Conservation (phyloP, 2,329 filamentous ascomycete species). For the Fusarium longipes region DNA sequence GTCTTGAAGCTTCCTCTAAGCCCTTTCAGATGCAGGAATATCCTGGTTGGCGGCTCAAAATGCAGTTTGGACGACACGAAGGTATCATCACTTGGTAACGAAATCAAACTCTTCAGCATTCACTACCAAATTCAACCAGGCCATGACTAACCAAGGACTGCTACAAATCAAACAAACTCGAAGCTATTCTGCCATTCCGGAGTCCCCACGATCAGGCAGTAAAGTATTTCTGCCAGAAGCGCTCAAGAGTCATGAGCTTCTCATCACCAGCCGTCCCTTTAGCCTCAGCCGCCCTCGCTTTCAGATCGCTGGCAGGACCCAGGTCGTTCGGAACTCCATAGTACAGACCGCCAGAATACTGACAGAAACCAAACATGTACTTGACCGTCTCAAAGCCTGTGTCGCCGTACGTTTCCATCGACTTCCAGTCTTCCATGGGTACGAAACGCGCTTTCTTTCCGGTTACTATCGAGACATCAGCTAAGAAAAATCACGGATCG, state of each 20-base stretch:
- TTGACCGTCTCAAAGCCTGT: conserved; percentile 52
- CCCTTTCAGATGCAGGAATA: background rate
- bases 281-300: conserved; percentile 45
- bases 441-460: conserved; percentile 49
- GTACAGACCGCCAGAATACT: conserved; percentile 50
- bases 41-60: no score
- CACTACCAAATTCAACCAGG: background rate
- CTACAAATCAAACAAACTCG: background rate
- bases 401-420: conserved; percentile 49
- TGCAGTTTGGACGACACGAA: background rate
- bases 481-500: background rate
- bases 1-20: background rate
- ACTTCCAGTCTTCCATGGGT: conserved; percentile 48
- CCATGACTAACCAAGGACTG: background rate
- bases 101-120: background rate
- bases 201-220: conserved; percentile 5
- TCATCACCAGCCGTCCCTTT: conserved; percentile 39
- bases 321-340: conserved; percentile 47
- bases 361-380: conserved; percentile 52
- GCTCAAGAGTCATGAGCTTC: conserved; percentile 42
- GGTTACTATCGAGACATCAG: conserved; percentile 42
- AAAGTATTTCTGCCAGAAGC: conserved; percentile 44
- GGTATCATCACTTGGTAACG: background rate
- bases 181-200: background rate
- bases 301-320: conserved; percentile 45